Conservation (phyloP, 2,329 filamentous ascomycete species). For the Chaetomiaceae sp. region DNA sequence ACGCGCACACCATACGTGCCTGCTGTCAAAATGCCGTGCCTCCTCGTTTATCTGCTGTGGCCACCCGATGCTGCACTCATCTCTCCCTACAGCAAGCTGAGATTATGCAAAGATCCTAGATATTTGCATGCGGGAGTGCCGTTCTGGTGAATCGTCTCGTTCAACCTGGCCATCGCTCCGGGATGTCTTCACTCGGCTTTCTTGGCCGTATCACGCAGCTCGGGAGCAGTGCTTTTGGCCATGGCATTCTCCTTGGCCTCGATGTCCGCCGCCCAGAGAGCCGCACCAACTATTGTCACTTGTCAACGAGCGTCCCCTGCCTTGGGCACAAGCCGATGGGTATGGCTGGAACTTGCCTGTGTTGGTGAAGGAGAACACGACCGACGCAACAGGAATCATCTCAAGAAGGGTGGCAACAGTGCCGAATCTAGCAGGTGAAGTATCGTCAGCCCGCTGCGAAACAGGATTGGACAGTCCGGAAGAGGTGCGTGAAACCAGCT, state of each 20-base stretch:
- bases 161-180: conserved; percentile 15
- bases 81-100: conserved; percentile 6
- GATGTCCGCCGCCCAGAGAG: conserved; percentile 88
- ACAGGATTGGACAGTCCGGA: conserved; percentile 7
- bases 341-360: conserved; percentile 54
- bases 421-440: conserved; percentile 55
- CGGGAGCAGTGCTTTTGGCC: conserved; percentile 47
- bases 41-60: conserved; percentile 17
- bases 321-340: no score
- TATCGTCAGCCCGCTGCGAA: conserved; percentile 9
- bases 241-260: conserved; percentile 53
- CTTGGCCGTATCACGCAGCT: conserved; percentile 44
- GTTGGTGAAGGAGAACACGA: conserved; percentile 87
- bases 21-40: conserved; percentile 26
- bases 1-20: conserved; percentile 15
- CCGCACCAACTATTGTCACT: conserved; percentile 64
- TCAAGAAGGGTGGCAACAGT: conserved; percentile 73
- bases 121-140: no score
- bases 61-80: conserved; percentile 8
- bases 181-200: conserved; percentile 39
- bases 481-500: conserved; percentile 3
- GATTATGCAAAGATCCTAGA: conserved; percentile 6
- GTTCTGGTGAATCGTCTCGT: no score
- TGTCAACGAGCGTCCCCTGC: background rate
- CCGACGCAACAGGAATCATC: conserved; percentile 75